Evolutionary conservation across 441 rosid genomes (phyloP), one percentile per base, ranked within the genome.

Genomic region (Melastoma candidum): DNA sequence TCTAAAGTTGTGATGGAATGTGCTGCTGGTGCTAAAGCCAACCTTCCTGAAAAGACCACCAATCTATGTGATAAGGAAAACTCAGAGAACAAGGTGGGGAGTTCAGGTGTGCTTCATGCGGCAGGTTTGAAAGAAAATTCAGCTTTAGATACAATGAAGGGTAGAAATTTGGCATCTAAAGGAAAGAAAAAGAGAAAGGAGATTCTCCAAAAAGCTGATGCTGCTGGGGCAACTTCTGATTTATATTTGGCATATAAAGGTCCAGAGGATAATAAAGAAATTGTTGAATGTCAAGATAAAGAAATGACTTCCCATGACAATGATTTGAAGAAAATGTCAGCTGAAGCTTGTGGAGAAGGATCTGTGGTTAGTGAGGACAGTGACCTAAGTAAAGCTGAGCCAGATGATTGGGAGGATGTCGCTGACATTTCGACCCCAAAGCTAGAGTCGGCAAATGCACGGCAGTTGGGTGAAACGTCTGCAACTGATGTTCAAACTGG

Each of bases 391-490:
- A 89, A 87, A 67, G 62, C 70, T 48, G 96, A 94, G 70, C 95
- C 77, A 12, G 97, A 87, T 71, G 92, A 94, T 72, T 94, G 97
- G 97, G 97, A 94, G 73, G 95, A 87, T 79, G 96, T 83, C 52
- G 97, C 87, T 5, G 99, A 90, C 57, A 71, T 85, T 48, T 90
- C 96, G n/a, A 75, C 89, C 12, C 81, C 94, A 54, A 83, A 85
- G 57, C 58, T 89, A 68, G 89, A 77, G 70, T 44, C 75, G 61
- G 57, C 69, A 22, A 83, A 63, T 67, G 48, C 58, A 57, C 59
- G 59, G 58, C 74, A 58, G 53, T 73, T 49, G 49, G 52, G 51
- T 43, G 50, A 65, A 63, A 68, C 56, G 44, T 49, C 61, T 49
- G 56, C 61, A 50, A 59, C 57, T 26, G 70, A 66, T 53, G 64